Base-by-base conservation (phyloP, 305 asterid species). In the Fraxinus baroniana region DNA sequence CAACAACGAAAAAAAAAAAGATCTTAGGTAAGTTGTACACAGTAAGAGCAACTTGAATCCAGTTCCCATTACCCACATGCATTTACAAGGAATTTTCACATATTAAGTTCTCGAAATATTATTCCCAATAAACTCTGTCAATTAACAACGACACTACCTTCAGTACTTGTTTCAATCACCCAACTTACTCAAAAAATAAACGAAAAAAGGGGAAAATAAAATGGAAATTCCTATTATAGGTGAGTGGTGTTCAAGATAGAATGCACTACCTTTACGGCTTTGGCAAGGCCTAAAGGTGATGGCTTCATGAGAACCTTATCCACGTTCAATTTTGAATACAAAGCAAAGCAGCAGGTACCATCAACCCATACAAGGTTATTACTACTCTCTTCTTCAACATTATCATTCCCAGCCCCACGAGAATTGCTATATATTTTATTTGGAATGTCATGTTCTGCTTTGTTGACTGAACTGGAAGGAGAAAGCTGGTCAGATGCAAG, bases 281-380 rank as follows among this genome's bases (percentile, higher is more conserved):
- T 95, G 7, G 97, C 91, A 83, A 95, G 97, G 76, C 97, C 97
- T 86, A 95, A 85, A 81, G 99, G 98, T 66, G 99, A 92, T 74
- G 92, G 86, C 89, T 88, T 94, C 85, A 86, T 87, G 83, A 93
- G 74, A 85, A 94, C 92, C 82, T 90, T 90, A 57, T 90, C 97
- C 49, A 60, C 78, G 71, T 87, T 94, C 86, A 95, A 90, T 87
- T 93, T 94, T 76, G 97, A 87, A 84, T 90, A 95, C 90, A 95
- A 84, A 49, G 95, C 93, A 84, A 92, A 92, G 89, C 94, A 91
- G 87, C 99, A 95, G 7, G 91, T 70, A 60, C 90, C 90, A 80
- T 94, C 99, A 81, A 95, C 86, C 99, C 99, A 95, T 82, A 94
- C 78, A 80, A 90, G 90, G 84, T 87, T 88, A 84, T 57, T 80